Evolutionary conservation across 331 rosid species (phyloP).

Genomic region (Stylosanthes scabra): DNA sequence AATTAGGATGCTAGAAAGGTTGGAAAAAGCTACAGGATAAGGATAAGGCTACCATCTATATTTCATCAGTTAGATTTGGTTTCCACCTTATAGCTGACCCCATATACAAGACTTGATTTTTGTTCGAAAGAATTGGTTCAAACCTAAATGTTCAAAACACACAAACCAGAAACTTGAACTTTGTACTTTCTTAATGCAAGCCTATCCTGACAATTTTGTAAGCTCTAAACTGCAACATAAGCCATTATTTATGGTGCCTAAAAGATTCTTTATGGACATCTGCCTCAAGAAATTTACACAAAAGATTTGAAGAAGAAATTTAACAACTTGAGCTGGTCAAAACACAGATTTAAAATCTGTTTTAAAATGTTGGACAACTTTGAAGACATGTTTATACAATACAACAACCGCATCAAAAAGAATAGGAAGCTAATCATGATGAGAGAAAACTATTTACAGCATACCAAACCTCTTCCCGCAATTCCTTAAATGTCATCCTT

Average conservation of each 20-base stretch:
- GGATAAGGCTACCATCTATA: slow-evolving; percentile 6
- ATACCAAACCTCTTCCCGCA: slow-evolving; percentile 88
- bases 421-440: neutral
- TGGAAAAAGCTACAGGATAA: slow-evolving; percentile 7
- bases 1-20: slow-evolving; percentile 1
- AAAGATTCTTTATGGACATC: neutral
- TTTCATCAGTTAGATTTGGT: neutral
- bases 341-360: slow-evolving; percentile 2
- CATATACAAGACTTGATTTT: too few species aligned
- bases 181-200: slow-evolving; percentile 4
- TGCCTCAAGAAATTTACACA: neutral
- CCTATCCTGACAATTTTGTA: slow-evolving; percentile 21
- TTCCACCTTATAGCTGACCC: too few species aligned
- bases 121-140: neutral
- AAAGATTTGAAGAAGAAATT: neutral
- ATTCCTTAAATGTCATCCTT: slow-evolving; percentile 65
- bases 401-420: slow-evolving; percentile 22
- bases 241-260: slow-evolving; percentile 10
- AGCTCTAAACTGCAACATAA: neutral
- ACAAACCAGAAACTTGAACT: slow-evolving; percentile 11
- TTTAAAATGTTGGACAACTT: neutral
- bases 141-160: neutral
- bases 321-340: slow-evolving; percentile 10
- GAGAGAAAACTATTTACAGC: slow-evolving; percentile 17
- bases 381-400: slow-evolving; percentile 1